Conservation (phyloP, 2,329 filamentous ascomycete genomes). For the Aspergillus puulaauensis region DNA sequence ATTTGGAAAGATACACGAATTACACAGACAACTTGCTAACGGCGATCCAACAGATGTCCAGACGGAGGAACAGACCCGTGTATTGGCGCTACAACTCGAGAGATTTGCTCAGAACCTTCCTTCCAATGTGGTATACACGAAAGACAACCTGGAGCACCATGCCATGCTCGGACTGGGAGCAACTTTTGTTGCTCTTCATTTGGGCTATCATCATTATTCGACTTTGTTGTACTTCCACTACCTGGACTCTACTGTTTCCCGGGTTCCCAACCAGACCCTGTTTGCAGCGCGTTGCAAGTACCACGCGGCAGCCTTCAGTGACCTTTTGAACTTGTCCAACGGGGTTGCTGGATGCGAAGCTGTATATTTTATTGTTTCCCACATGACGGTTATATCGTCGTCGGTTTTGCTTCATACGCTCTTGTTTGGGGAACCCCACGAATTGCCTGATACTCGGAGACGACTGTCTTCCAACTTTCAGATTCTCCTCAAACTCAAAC, state of each 20-base stretch:
- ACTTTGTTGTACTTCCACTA: background rate
- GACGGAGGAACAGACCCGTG: background rate
- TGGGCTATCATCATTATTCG: slow-evolving; percentile 1
- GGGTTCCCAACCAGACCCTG: background rate
- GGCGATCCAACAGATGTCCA: background rate
- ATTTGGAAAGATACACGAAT: background rate
- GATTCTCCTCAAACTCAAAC: background rate
- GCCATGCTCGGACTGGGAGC: background rate
- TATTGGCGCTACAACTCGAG: background rate
- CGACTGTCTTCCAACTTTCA: background rate
- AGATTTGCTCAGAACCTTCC: background rate
- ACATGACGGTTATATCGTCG: background rate
- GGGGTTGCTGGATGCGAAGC: background rate
- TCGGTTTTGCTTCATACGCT: background rate
- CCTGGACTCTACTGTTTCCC: background rate
- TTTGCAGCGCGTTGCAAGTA: slow-evolving; percentile 1
- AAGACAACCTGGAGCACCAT: background rate
- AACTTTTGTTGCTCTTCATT: background rate
- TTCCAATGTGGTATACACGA: background rate
- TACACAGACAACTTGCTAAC: background rate
- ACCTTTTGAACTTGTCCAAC: background rate
- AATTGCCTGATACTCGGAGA: background rate
- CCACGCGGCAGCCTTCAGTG: background rate
- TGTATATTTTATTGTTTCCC: slow-evolving; percentile 1
- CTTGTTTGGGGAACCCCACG: background rate